A percentile compares a stretch with the other conserved stretches of the same genome.
Conservation (phyloP, 345 rosid species). For the Eutrema heterophyllum region DNA sequence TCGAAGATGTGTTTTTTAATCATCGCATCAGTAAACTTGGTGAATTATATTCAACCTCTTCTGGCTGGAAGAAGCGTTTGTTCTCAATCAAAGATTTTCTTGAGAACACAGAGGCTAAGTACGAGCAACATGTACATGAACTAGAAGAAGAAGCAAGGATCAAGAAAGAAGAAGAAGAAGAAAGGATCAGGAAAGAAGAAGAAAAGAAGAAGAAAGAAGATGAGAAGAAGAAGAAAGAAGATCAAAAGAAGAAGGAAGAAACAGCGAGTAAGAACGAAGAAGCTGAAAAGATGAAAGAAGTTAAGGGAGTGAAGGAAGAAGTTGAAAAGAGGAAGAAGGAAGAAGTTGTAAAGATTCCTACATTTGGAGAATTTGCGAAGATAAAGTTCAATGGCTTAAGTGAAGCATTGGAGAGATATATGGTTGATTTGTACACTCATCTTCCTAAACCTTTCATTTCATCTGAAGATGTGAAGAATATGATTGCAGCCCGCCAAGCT, state of each 20-base stretch:
- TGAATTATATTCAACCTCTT: neutral
- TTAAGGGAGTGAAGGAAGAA: neutral
- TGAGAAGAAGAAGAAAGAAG: no score
- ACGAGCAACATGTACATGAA: neutral
- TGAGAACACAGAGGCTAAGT: constrained; percentile 4
- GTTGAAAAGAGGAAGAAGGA: neutral
- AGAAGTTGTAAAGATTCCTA: neutral
- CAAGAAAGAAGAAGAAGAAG: no score
- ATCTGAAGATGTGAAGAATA: constrained; percentile 1
- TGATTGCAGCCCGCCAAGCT: constrained; percentile 19
- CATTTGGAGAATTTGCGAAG: constrained; percentile 16
- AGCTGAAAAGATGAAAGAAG: neutral
- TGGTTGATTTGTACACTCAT: constrained; percentile 33
- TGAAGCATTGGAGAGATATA: constrained; percentile 9
- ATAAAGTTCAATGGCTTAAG: neutral
- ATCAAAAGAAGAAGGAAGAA: no score
- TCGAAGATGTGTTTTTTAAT: constrained; percentile 31
- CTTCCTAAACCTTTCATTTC: constrained; percentile 30
- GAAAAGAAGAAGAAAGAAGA: no score
- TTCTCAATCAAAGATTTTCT: constrained; percentile 27
- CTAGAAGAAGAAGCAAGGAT: no score
- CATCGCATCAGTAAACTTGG: constrained; percentile 23
- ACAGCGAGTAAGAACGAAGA: no score
- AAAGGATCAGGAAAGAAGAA: no score
- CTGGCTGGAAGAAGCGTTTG: constrained; percentile 29